Conservation (phyloP, 2,329 filamentous ascomycete species). For the Sporothrix pallida region DNA sequence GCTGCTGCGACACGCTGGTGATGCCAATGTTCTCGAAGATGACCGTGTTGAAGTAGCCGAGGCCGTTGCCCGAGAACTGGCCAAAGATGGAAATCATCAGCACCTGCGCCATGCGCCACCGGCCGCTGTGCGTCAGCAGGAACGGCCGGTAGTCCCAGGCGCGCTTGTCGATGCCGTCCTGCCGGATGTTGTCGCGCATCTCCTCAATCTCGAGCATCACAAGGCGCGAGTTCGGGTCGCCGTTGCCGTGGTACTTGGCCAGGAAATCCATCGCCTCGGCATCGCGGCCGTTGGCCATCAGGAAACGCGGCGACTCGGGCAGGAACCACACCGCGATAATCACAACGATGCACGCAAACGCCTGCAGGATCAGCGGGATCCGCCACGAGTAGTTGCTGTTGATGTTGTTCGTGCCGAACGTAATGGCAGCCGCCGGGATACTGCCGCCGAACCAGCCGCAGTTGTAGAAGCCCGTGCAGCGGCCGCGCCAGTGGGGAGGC, state of each 20-base stretch:
- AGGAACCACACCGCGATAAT: conserved; percentile 48
- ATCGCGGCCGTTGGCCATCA: conserved; percentile 50
- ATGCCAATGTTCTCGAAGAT: conserved; percentile 53
- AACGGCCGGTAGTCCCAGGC: conserved; percentile 58
- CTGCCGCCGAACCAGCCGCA: conserved; percentile 46
- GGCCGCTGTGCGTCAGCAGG: conserved; percentile 51
- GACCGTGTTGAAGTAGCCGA: conserved; percentile 58
- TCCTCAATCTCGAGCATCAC: conserved; percentile 51
- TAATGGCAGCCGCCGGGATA: conserved; percentile 57
- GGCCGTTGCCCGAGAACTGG: conserved; percentile 58
- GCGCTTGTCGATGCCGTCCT: conserved; percentile 55
- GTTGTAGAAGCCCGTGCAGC: conserved; percentile 57
- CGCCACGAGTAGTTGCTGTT: conserved; percentile 55
- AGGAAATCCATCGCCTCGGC: conserved; percentile 51
- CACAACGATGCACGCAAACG: conserved; percentile 52
- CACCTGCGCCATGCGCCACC: conserved; percentile 56
- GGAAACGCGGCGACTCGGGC: conserved; percentile 52
- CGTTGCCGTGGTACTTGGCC: conserved; percentile 52
- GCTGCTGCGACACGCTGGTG: conserved; percentile 47
- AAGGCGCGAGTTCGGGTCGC: conserved; percentile 48
- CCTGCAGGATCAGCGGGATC: conserved; percentile 57
- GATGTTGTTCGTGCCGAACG: conserved; percentile 55
- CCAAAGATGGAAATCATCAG: conserved; percentile 59
- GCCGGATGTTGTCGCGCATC: conserved; percentile 52
- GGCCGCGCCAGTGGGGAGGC: conserved; percentile 58